phyloP scores from a whole-genome alignment of 768 basidiomycete genomes.

The Bullera alba region DNA sequence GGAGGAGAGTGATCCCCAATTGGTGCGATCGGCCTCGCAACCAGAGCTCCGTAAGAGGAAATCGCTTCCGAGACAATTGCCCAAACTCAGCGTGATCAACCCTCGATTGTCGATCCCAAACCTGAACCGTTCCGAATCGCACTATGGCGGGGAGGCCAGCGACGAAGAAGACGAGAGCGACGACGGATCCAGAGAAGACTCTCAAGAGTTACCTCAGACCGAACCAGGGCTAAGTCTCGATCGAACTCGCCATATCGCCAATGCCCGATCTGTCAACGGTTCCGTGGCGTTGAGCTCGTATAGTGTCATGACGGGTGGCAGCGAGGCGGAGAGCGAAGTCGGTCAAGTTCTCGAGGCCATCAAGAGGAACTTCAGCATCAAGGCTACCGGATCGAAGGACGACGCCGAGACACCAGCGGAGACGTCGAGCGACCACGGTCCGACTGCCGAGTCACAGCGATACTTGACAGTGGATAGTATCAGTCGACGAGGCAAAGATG shows the following conservation, averaged over 20 bases:
- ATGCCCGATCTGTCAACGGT: slow-evolving; percentile 11
- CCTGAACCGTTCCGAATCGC: too few relatives aligned
- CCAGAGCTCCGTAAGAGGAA: too few relatives aligned
- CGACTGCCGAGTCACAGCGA: not conserved
- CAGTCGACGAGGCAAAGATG: not conserved
- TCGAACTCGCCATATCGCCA: slow-evolving; percentile 4
- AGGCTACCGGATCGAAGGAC: not conserved
- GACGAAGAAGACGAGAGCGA: too few relatives aligned
- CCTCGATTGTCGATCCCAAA: not conserved
- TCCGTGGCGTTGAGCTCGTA: slow-evolving; percentile 20
- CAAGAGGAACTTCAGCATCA: slow-evolving; percentile 27
- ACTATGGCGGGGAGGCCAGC: too few relatives aligned
- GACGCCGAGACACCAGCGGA: not conserved
- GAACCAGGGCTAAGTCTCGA: too few relatives aligned
- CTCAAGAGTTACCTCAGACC: too few relatives aligned
- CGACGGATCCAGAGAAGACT: too few relatives aligned
- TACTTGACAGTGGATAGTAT: not conserved
- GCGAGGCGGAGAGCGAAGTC: slow-evolving; percentile 32
- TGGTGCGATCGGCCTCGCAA: not conserved
- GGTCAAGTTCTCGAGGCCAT: slow-evolving; percentile 30
- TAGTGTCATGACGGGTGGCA: slow-evolving; percentile 6
- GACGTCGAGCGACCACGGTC: not conserved
- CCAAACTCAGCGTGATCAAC: not conserved
- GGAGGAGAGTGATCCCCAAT: not conserved
- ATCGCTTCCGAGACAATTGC: not conserved